These are phyloP conservation scores for Fusarium papillatum DNA, from an alignment of 2,329 filamentous ascomycete species.

Conservation along the genomic window DNA sequence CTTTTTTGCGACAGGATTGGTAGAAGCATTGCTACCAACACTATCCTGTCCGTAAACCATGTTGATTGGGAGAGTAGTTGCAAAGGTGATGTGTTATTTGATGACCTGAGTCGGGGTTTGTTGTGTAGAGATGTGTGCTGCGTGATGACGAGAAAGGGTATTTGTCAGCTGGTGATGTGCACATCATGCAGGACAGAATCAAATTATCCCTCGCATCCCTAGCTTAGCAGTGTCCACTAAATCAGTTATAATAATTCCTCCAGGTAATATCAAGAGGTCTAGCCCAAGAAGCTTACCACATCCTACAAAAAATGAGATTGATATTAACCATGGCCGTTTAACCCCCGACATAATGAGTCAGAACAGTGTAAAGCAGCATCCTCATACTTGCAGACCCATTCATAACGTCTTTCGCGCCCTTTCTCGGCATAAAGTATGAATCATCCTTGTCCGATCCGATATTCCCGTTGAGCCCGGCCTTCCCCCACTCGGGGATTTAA, in stretches of 20 bases:
- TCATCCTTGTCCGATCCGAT: neutral
- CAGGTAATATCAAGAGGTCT: neutral
- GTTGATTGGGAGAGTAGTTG: neutral
- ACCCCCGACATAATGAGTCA: neutral
- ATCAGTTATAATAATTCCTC: neutral
- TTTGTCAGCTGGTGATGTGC: neutral
- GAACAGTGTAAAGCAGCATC: neutral
- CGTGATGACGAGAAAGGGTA: neutral
- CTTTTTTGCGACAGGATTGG: neutral
- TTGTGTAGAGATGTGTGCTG: neutral
- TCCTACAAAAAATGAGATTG: neutral
- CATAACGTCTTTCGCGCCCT: neutral
- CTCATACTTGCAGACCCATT: neutral
- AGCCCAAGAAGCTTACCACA: neutral
- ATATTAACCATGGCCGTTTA: neutral
- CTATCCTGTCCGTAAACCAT: neutral
- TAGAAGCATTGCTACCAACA: neutral
- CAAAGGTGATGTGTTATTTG: neutral
- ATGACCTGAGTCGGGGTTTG: neutral
- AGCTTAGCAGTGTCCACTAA: neutral
- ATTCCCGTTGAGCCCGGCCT: neutral
- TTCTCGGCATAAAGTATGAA: neutral
- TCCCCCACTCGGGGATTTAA: neutral
- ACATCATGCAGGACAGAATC: neutral
- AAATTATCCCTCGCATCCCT: no score